Base-by-base conservation (phyloP, 2,329 filamentous ascomycete genomes). In the Emmonsia crescens region DNA sequence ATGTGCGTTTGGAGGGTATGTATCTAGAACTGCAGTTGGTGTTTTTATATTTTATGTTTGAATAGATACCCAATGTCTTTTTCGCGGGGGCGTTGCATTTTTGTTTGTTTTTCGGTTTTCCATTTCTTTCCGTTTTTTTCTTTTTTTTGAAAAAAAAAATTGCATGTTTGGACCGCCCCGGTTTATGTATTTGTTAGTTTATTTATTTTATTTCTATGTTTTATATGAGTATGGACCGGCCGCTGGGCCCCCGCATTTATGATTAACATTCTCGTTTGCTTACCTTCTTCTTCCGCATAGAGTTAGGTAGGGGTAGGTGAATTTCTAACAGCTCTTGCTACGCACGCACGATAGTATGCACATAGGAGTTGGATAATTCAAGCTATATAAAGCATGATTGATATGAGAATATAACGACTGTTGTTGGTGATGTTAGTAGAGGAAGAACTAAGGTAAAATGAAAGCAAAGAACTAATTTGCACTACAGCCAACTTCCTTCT, bases 181-280 rank as follows among this genome's bases (percentile, higher is more conserved):
- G 21, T 59, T 59, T 31, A n/a, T 59, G 57, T 59, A 33, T 58
- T 36, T 36, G 51, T 27, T 29, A 29, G 16, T n/a, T 33, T 14
- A 29, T 21, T 57, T n/a, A n/a, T 57, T 57, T 40, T 29, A 10
- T 2, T 21, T 19, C 29, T 27, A 4, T 33, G 31, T 38, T 63
- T 67, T 66, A 70, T 72, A 5, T 56, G 64, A 46, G 12, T 49
- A 55, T 66, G 68, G 61, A n/a, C 16, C 10, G n/a, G 52, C 31
- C 1, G 5, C 10, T 55, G 49, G 49, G 1, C 14, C 24, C 49
- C 24, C 5, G 5, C 9, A 24, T 48, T 48, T 27, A 24, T 12
- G 44, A 48, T 52, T 10, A 14, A 31, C 14, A 52, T 52, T 52
- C 16, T 19, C 5, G 19, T 33, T 5, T 31, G 12, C 29, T 51